Base-by-base conservation (phyloP, 345 rosid species). In the Salix brachista region DNA sequence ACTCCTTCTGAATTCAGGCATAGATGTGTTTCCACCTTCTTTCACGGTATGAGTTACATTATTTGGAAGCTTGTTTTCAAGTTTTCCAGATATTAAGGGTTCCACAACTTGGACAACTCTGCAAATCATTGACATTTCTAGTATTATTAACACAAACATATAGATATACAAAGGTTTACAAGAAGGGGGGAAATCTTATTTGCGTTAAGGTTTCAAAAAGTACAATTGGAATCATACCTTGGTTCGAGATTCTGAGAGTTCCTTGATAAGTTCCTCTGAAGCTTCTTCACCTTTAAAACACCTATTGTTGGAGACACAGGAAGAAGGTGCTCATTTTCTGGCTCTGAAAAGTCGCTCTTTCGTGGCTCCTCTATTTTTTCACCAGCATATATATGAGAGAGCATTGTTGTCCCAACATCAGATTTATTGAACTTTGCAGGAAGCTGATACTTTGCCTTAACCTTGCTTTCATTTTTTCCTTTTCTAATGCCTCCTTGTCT, bases 401-500 rank as follows among this genome's bases (percentile, higher is more conserved):
- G 82, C 77, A 88, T 78, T 73, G 85, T 75, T 46, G 75, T 81
- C 34, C 88, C 91, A 10, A 77, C 87, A 67, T 89, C 94, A 25
- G 81, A 74, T 78, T 86, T 89, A 76, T 87, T 89, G 73, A 81
- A 80, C 78, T 87, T 91, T 10, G 77, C 83, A 11, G 94, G 91
- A 1, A 84, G 71, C 78, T 90, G 92, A 61, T 88, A 85, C 86
- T 93, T 95, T 37, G 84, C 76, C 84, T 86, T 93, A 32, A 79
- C 85, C 83, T 90, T 93, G 70, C 75, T 81, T 77, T 93, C 97
- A 25, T 80, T 75, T 84, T 86, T 91, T 80, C 66, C 81, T 83
- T 93, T 96, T 75, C 87, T 86, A 34, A 88, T 84, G 46, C 93
- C 94, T 13, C 93, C 98, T 84, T 93, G 94, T 75, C 96, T 90